Conservation (phyloP, 1,139 yeast species). For the Candida sp. region DNA sequence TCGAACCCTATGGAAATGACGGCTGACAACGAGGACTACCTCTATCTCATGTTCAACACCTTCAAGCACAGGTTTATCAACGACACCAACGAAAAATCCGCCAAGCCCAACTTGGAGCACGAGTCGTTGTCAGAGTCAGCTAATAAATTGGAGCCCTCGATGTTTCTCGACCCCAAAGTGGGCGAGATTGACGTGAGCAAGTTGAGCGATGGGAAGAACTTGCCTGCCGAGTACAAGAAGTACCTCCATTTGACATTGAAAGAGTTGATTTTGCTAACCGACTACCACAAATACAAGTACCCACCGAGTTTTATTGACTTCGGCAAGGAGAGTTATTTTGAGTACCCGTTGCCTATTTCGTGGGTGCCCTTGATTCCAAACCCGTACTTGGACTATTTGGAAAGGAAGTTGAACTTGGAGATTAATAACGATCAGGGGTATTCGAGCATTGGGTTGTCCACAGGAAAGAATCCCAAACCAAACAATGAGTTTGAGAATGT, state of each 20-base stretch:
- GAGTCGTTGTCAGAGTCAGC: constrained; percentile 4
- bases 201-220: constrained; percentile 3
- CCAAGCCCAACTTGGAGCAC: constrained; percentile 3
- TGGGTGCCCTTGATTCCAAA: constrained; percentile 44
- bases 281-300: constrained; percentile 23
- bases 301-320: constrained; percentile 32
- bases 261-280: constrained; percentile 28
- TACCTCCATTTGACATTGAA: constrained; percentile 28
- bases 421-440: constrained; percentile 32
- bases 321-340: constrained; percentile 26
- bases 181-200: constrained; percentile 27
- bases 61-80: constrained; percentile 33
- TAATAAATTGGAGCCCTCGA: constrained; percentile 11
- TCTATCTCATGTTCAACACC: constrained; percentile 35
- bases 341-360: constrained; percentile 40
- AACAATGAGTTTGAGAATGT: constrained; percentile 7
- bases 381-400: constrained; percentile 24
- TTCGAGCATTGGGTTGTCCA: constrained; percentile 29
- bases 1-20: constrained; percentile 31
- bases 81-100: constrained; percentile 9
- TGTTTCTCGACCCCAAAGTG: constrained; percentile 18
- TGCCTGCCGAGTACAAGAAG: constrained; percentile 24
- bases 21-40: constrained; percentile 26
- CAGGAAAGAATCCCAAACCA: constrained; percentile 10
- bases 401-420: constrained; percentile 24